Evolutionary conservation across 176 grass and related monocot species (phyloP), one percentile per base, ranked within the genome.

Genomic region (Phragmites australis): DNA sequence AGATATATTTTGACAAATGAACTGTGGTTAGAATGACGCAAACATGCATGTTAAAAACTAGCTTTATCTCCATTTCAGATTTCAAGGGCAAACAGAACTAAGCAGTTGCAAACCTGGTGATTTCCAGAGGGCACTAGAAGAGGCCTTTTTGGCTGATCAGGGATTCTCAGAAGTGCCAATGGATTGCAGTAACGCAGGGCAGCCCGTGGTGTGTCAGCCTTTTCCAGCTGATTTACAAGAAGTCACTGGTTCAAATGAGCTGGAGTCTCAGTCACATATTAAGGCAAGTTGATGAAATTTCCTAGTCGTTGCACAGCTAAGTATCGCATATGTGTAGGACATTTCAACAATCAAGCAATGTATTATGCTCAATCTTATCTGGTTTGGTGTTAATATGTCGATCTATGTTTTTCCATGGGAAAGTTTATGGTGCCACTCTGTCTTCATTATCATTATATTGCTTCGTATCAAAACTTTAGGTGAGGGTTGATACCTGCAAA

Each of bases 131-230:
- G 95, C 95, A 27, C 77, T 98, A 78, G 92, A 98, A 82, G 95
- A 94, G 74, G 95, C 92, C 39, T 91, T 98, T 88, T 81, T 98
- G 79, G 90, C 95, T 34, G 95, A 98, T 75, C 90, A 85, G 74
- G 95, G 95, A 45, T 98, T 98, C 77, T 85, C 85, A 62, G 84
- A 91, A 80, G 78, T 88, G 23, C 70, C 72, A 34, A 66, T 87
- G 17, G 86, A 94, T 90, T 78, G 70, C 59, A 85, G 82, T 70
- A 89, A 74, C 46, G 70, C 74, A 68, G 90, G 86, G 27, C 83
- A 93, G 52, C 88, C 85, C 70, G 92, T 83, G 13, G 87, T 90
- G 65, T 86, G 74, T 73, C 91, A 68, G 68, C 78, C 89, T 82
- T 85, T 79, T 81, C 83, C 86, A 65, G 82, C 49, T 51, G 82